A percentile compares a stretch with the other conserved stretches of the same genome.
These are phyloP conservation scores for Musa beccarii DNA, from an alignment of 176 grass and related monocot genomes.

Conservation along the genomic window DNA sequence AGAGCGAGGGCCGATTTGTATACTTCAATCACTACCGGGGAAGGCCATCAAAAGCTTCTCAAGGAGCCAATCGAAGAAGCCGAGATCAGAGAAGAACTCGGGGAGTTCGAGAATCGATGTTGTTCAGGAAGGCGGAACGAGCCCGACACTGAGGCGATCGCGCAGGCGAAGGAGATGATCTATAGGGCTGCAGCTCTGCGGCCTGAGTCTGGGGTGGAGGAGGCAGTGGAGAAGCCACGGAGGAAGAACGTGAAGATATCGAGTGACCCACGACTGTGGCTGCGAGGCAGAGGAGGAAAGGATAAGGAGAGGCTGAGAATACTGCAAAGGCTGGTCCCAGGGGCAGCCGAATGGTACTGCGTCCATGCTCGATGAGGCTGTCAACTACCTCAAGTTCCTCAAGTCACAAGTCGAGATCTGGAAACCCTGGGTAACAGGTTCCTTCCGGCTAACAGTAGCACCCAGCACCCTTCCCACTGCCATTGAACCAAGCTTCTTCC, in stretches of 20 bases:
- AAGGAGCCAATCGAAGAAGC: not conserved
- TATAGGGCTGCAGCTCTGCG: not conserved
- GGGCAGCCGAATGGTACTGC: slow-evolving; percentile 12
- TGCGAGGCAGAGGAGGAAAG: slow-evolving; percentile 9
- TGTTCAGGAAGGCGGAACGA: not conserved
- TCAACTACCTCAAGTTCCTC: slow-evolving; percentile 21
- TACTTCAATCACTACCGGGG: no score
- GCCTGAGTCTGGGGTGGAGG: not conserved
- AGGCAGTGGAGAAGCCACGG: not conserved
- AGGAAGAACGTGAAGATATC: slow-evolving; percentile 23
- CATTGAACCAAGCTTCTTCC: slow-evolving; percentile 11
- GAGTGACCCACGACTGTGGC: slow-evolving; percentile 8
- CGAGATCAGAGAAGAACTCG: not conserved
- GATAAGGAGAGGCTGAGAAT: slow-evolving; percentile 11
- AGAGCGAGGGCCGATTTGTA: not conserved
- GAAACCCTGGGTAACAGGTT: slow-evolving; percentile 3
- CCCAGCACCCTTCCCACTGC: not conserved
- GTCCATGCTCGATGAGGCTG: slow-evolving; percentile 17
- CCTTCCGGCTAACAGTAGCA: not conserved
- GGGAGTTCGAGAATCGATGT: not conserved
- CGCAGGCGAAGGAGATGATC: slow-evolving; percentile 19
- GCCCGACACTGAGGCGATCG: slow-evolving; percentile 10
- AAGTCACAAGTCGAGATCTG: slow-evolving; percentile 6
- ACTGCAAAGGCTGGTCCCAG: slow-evolving; percentile 12
- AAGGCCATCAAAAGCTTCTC: slow-evolving; percentile 4